Conservation (phyloP, 2,329 filamentous ascomycete species). For the Thyridium curvatum region DNA sequence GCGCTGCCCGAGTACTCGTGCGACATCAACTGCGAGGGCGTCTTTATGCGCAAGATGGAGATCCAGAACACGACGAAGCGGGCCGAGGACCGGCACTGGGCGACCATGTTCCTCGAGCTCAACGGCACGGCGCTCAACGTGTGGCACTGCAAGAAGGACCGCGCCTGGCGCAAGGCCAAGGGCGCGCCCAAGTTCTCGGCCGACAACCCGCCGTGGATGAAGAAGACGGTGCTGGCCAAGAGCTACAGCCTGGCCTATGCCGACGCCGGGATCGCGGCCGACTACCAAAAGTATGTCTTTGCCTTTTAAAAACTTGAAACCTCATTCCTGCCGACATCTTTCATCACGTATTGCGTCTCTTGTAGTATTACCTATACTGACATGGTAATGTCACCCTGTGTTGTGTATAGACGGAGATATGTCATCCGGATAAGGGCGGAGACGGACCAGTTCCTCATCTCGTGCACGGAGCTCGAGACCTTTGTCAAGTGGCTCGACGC, state of each 20-base stretch:
- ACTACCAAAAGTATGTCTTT: conserved; percentile 58
- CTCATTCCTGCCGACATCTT: too few species aligned
- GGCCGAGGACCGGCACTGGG: conserved; percentile 58
- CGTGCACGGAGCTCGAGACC: conserved; percentile 55
- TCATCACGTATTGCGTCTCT: too few species aligned
- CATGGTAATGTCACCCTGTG: too few species aligned
- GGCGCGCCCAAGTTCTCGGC: conserved; percentile 41
- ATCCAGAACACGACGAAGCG: conserved; percentile 58
- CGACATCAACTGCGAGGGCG: conserved; percentile 46
- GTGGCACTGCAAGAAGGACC: conserved; percentile 55
- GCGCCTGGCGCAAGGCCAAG: conserved; percentile 40
- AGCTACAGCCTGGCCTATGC: conserved; percentile 70
- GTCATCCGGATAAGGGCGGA: conserved; percentile 68
- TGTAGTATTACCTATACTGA: conserved; percentile 11
- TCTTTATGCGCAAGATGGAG: conserved; percentile 60
- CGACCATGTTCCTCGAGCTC: conserved; percentile 55
- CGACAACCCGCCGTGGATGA: conserved; percentile 45
- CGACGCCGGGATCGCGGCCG: conserved; percentile 67
- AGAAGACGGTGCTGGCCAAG: conserved; percentile 50
- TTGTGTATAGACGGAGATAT: conserved; percentile 50
- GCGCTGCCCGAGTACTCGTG: conserved; percentile 50
- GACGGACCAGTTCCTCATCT: conserved; percentile 67
- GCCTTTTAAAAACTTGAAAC: too few species aligned
- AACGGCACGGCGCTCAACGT: conserved; percentile 64
- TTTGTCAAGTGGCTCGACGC: conserved; percentile 65